Conservation (phyloP, 1,284 basidiomycete genomes). For the Puccinia hordei region DNA sequence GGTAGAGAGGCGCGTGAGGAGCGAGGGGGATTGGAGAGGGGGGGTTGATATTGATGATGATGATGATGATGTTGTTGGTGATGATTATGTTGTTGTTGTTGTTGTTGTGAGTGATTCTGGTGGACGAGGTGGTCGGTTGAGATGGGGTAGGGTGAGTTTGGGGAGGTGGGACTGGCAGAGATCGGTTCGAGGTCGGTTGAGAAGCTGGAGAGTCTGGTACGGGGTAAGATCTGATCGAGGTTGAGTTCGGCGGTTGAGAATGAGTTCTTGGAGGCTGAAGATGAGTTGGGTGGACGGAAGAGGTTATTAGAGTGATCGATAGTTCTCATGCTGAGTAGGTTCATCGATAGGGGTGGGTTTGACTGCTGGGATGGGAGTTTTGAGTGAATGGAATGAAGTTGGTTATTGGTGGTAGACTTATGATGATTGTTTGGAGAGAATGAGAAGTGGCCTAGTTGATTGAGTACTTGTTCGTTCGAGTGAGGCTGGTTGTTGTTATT, state of each 20-base stretch:
- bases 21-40: constrained; percentile 52
- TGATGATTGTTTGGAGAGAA: not conserved
- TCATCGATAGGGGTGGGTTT: constrained; percentile 15
- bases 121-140: not conserved
- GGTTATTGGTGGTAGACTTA: not conserved
- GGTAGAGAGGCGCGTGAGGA: constrained; percentile 51
- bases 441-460: constrained; percentile 22
- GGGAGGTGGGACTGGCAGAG: constrained; percentile 49
- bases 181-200: constrained; percentile 49
- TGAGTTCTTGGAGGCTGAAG: constrained; percentile 29
- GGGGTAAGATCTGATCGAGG: constrained; percentile 20
- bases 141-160: constrained; percentile 23
- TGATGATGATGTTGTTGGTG: constrained; percentile 13
- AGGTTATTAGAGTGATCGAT: not conserved
- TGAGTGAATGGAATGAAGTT: constrained; percentile 11
- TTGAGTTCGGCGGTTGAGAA: constrained; percentile 33
- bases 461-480: too few relatives aligned
- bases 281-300: constrained; percentile 9
- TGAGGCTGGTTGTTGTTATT: constrained; percentile 2
- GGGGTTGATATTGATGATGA: constrained; percentile 52
- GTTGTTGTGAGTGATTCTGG: not conserved
- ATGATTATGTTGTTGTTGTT: not conserved
- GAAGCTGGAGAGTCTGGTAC: constrained; percentile 41
- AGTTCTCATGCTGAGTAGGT: constrained; percentile 1
- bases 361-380: constrained; percentile 10